Conservation (phyloP, 2,329 filamentous ascomycete species). For the Colletotrichum tabaci region DNA sequence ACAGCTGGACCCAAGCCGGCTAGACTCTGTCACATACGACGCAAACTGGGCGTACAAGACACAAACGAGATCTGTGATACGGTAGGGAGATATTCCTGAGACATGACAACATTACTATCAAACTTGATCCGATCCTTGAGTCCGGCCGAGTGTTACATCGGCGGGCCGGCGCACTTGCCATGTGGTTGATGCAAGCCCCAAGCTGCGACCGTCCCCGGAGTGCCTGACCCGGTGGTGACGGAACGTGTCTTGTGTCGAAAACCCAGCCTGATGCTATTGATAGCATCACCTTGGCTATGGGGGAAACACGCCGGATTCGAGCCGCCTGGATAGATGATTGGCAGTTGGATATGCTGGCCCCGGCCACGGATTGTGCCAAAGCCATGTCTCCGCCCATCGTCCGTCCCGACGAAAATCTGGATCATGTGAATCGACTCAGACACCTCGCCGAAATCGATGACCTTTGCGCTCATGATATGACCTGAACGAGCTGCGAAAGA, state of each 20-base stretch:
- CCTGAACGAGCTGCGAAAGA: constrained; percentile 2
- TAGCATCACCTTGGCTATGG: constrained; percentile 24
- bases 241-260: constrained; percentile 55
- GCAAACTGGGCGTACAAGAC: constrained; percentile 12
- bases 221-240: constrained; percentile 37
- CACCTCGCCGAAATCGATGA: neutral
- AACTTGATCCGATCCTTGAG: neutral
- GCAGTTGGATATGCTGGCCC: constrained; percentile 5
- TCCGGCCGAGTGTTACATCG: neutral
- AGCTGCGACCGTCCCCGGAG: constrained; percentile 31
- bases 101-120: constrained; percentile 4
- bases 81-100: neutral
- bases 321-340: constrained; percentile 24
- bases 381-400: neutral
- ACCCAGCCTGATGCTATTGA: constrained; percentile 42
- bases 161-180: constrained; percentile 24
- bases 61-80: neutral
- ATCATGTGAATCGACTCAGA: neutral
- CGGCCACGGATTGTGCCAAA: constrained; percentile 13
- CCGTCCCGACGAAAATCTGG: too few relatives aligned
- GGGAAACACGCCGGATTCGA: constrained; percentile 5
- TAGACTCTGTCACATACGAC: neutral
- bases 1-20: neutral
- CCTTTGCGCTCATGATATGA: constrained; percentile 13
- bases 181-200: constrained; percentile 16